Conservation (phyloP, 192 early-diverging fungal species). For the Spizellomyces punctatus region DNA sequence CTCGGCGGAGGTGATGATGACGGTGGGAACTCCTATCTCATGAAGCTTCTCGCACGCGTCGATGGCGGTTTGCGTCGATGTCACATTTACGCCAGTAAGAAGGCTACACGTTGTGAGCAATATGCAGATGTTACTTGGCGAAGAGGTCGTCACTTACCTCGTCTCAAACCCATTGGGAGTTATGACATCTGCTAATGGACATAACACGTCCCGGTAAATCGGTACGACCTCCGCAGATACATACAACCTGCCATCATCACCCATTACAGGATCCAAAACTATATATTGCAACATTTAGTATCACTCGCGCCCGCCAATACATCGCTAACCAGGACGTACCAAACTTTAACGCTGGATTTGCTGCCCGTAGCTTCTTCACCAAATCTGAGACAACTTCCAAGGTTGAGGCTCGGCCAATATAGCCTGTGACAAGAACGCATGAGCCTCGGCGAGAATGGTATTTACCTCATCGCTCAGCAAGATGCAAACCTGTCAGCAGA, state of each 20-base stretch:
- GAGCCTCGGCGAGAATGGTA: background rate
- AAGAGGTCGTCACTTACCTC: slow-evolving; percentile 47
- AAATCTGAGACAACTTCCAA: slow-evolving; percentile 59
- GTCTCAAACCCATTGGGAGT: slow-evolving; percentile 94
- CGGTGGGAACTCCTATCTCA: slow-evolving; percentile 60
- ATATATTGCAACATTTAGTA: background rate
- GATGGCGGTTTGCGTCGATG: slow-evolving; percentile 52
- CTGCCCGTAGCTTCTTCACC: slow-evolving; percentile 52
- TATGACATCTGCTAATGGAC: slow-evolving; percentile 72
- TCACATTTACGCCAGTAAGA: slow-evolving; percentile 61
- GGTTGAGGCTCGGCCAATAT: slow-evolving; percentile 77
- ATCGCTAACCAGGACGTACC: slow-evolving; percentile 43
- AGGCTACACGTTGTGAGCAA: slow-evolving; percentile 21
- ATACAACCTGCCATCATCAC: slow-evolving; percentile 84
- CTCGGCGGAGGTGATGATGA: slow-evolving; percentile 78
- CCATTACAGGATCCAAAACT: slow-evolving; percentile 87
- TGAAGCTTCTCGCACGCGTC: slow-evolving; percentile 68
- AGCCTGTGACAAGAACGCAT: slow-evolving; percentile 51
- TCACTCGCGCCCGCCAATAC: background rate
- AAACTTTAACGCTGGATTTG: slow-evolving; percentile 52
- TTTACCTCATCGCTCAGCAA: no score
- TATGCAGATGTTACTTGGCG: background rate
- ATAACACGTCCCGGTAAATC: slow-evolving; percentile 70
- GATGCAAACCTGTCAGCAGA: slow-evolving; percentile 71
- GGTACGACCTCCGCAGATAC: slow-evolving; percentile 77